These are phyloP conservation scores for Tuber magnatum DNA, from an alignment of 495 filamentous ascomycete genomes.

Conservation along the genomic window DNA sequence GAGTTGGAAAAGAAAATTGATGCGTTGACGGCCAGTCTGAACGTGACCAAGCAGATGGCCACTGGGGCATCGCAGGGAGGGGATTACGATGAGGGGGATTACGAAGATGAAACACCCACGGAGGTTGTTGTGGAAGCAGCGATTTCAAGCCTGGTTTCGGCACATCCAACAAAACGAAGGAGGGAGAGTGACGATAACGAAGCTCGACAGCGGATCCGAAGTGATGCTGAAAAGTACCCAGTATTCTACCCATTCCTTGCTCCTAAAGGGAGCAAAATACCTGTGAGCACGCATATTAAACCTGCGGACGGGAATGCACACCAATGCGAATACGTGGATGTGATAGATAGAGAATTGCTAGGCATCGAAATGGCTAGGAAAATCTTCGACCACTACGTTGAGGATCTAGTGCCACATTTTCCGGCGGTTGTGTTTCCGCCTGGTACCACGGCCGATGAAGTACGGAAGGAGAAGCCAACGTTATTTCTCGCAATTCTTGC, in stretches of 20 bases:
- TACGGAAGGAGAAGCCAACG: constrained; percentile 65
- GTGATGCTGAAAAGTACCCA: background rate
- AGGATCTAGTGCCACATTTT: constrained; percentile 61
- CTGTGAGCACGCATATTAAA: constrained; percentile 8
- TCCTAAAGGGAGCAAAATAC: constrained; percentile 10
- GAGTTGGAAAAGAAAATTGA: constrained; percentile 95
- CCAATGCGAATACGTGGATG: constrained; percentile 45
- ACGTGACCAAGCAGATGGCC: constrained; percentile 49
- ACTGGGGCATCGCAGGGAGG: constrained; percentile 27
- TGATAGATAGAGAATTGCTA: constrained; percentile 65
- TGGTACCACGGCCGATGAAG: constrained; percentile 56
- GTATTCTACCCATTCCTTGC: background rate
- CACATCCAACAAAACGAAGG: constrained; percentile 18
- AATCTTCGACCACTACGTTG: constrained; percentile 63
- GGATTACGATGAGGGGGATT: constrained; percentile 40
- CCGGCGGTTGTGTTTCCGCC: constrained; percentile 71
- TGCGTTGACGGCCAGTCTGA: constrained; percentile 69
- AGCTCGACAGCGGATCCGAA: background rate
- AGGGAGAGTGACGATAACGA: background rate
- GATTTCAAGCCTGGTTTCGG: background rate
- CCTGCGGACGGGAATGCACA: constrained; percentile 10
- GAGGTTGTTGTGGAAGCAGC: constrained; percentile 10
- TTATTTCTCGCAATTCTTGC: constrained; percentile 75
- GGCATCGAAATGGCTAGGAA: constrained; percentile 54
- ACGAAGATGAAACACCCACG: constrained; percentile 17